These are phyloP conservation scores for Sherardia arvensis DNA, from an alignment of 257 asterid species.

Conservation along the genomic window DNA sequence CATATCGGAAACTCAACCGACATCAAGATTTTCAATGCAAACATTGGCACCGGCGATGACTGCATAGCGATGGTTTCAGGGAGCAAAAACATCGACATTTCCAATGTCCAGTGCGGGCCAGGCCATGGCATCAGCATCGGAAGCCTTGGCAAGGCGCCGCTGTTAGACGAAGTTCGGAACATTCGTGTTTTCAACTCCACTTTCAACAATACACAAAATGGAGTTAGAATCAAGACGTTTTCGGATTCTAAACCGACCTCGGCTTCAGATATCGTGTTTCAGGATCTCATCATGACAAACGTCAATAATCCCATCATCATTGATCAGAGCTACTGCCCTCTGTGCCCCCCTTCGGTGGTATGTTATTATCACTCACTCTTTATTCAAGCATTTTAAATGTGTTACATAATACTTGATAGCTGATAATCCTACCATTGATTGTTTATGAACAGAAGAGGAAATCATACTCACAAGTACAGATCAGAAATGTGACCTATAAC, in stretches of 20 bases:
- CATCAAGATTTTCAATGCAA: constrained; percentile 23
- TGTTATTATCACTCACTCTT: too few relatives aligned
- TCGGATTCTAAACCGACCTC: constrained; percentile 26
- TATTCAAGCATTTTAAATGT: too few relatives aligned
- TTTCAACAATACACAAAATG: constrained; percentile 42
- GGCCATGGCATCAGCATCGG: constrained; percentile 79
- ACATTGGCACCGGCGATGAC: constrained; percentile 61
- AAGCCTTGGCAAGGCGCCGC: constrained; percentile 51
- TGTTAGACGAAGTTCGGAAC: constrained; percentile 21
- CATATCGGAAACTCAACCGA: constrained; percentile 42
- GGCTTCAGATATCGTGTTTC: constrained; percentile 33
- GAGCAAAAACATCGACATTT: constrained; percentile 31
- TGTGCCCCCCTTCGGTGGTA: too few relatives aligned
- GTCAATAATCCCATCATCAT: constrained; percentile 53
- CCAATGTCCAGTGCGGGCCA: constrained; percentile 47
- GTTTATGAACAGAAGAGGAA: neutral
- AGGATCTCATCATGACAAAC: constrained; percentile 36
- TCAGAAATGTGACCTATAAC: constrained; percentile 42
- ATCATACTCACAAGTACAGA: constrained; percentile 31
- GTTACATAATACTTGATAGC: neutral
- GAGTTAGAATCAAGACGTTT: constrained; percentile 71
- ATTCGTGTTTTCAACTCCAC: constrained; percentile 33
- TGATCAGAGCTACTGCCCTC: constrained; percentile 64
- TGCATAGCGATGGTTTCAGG: constrained; percentile 64
- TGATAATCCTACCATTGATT: neutral